Percentiles rank a stretch among this genome's conserved stretches.
Evolutionary conservation across 495 filamentous ascomycete genomes (phyloP).

Genomic region (Neurospora tetraspora): DNA sequence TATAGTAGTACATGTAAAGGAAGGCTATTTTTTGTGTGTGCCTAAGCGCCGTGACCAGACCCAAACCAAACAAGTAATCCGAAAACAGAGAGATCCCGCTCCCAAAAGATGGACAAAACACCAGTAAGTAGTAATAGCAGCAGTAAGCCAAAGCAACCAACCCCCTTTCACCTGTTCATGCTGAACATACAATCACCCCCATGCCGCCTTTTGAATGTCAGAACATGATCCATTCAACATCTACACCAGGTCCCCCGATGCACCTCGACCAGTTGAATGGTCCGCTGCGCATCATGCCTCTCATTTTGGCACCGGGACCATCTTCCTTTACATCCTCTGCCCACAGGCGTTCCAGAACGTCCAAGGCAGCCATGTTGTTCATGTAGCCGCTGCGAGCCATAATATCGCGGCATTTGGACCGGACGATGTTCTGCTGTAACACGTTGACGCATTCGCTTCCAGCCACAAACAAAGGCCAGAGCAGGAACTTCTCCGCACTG

Average conservation of each 20-base stretch:
- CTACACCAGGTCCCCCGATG: slow-evolving; percentile 55
- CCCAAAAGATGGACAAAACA: not conserved
- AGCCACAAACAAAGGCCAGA: slow-evolving; percentile 89
- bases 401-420: slow-evolving; percentile 72
- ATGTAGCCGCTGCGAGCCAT: slow-evolving; percentile 81
- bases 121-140: not conserved
- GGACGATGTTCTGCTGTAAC: slow-evolving; percentile 65
- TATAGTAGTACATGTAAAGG: not conserved
- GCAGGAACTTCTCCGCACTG: slow-evolving; percentile 70
- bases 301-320: slow-evolving; percentile 16
- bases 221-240: slow-evolving; percentile 84
- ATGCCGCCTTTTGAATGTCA: slow-evolving; percentile 22
- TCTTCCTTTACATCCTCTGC: slow-evolving; percentile 38
- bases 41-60: not conserved
- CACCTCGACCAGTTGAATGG: slow-evolving; percentile 68
- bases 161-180: not conserved
- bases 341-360: slow-evolving; percentile 83
- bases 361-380: slow-evolving; percentile 81
- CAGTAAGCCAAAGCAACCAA: not conserved
- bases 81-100: not conserved
- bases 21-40: not conserved
- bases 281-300: slow-evolving; percentile 24
- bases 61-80: not conserved
- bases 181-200: not conserved
- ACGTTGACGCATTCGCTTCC: slow-evolving; percentile 86